Percentiles rank a stretch among this genome's conserved stretches.
These are phyloP conservation scores for Diaporthe sp. DNA, from an alignment of 2,329 filamentous ascomycete species.

Conservation along the genomic window DNA sequence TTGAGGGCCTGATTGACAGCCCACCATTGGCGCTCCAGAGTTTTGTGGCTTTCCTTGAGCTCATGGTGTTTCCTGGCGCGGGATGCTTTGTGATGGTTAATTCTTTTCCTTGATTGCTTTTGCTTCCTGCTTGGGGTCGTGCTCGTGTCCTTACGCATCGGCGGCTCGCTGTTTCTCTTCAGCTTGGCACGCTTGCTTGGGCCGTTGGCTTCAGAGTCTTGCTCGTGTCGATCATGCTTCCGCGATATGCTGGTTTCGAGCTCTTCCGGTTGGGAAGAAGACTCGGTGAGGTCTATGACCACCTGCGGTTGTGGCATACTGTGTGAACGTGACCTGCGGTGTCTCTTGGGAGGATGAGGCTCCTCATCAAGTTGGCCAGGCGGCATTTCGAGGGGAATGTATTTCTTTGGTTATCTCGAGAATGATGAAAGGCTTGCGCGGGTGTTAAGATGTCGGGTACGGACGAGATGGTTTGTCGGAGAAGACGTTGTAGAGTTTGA, in stretches of 20 bases:
- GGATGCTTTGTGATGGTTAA: neutral
- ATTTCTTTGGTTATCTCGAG: neutral
- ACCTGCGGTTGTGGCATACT: accelerated
- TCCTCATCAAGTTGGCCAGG: neutral
- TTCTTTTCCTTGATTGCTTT: neutral
- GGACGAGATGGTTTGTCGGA: neutral
- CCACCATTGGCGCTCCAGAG: neutral
- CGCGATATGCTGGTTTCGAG: too few species aligned
- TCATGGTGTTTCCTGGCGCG: neutral
- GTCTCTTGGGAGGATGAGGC: neutral
- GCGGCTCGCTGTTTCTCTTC: neutral
- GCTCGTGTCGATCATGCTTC: neutral
- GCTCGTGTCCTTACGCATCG: neutral
- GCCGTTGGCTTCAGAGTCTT: neutral
- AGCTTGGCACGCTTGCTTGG: neutral
- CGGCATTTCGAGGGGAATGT: neutral
- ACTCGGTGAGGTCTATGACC: neutral
- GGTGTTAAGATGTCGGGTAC: neutral
- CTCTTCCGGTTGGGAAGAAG: too few species aligned
- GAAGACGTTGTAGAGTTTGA: neutral
- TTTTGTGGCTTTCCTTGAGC: neutral
- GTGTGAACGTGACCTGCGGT: neutral
- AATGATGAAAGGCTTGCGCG: neutral
- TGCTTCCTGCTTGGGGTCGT: neutral
- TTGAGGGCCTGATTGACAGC: too few species aligned